Base-by-base conservation (phyloP, 1,139 yeast genomes). In the Taphrina confusa region DNA sequence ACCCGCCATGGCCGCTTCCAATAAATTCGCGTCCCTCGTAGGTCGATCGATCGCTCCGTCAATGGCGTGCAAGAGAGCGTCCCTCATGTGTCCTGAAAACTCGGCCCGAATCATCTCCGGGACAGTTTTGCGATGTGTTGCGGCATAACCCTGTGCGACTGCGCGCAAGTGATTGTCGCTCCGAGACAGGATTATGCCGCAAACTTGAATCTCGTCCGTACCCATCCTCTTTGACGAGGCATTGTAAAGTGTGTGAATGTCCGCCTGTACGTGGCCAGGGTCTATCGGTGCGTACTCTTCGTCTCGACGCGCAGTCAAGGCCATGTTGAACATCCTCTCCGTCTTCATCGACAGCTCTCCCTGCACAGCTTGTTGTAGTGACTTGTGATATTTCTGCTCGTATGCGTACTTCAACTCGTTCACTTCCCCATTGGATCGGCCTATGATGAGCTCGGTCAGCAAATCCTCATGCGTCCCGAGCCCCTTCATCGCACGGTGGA, bases 51-150 rank as follows among this genome's bases (percentile, higher is more conserved):
- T 51, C 1, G 67, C 66, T 16, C 46, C 56, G 44, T 60, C 62
- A 36, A 66, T 63, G 39, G 66, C 66, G 23, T 63, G 63, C 14
- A 61, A 55, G 27, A 66, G 52, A 9, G 66, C 67, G 28, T 64
- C 57, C 58, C 63, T 52, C 68, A 66, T 66, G 51, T 66, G 68
- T 5, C 68, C 67, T 4, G 67, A 65, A 27, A 66, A 63, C 49
- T 65, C 65, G 14, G 58, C 37, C 23, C 63, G 61, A 22, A 66
- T 61, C 28, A 57, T 62, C 4, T 55, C 61, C 2, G 64, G 63
- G 12, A 66, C 60, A 16, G 61, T 62, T 27, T 45, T 54, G 46
- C 63, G 60, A 57, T 65, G 57, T 5, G 58, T 39, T 16, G 49
- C 44, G n/a, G 50, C 40, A 51, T 61, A 66, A 20, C 52, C 52